phyloP scores from a whole-genome alignment of 495 filamentous ascomycete species.

The Neurospora terricola region DNA sequence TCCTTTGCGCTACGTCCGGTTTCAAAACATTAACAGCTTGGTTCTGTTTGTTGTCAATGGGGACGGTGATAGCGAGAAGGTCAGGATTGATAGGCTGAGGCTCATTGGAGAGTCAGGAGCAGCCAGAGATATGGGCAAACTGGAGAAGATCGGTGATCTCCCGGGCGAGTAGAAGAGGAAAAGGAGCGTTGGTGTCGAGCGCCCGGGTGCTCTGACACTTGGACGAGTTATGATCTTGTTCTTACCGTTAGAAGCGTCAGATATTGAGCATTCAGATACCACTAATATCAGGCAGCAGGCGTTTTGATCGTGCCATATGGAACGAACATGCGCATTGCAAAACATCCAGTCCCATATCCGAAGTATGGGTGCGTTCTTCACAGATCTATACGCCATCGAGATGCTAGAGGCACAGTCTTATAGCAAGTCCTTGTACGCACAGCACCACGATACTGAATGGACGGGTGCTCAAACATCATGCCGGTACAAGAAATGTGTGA shows the following conservation, averaged over 20 bases:
- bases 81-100: slow-evolving; percentile 73
- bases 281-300: not conserved
- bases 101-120: slow-evolving; percentile 88
- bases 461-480: not conserved
- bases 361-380: not conserved
- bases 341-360: not conserved
- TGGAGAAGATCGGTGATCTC: slow-evolving; percentile 90
- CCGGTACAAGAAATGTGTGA: not conserved
- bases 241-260: not conserved
- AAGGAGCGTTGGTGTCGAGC: not conserved
- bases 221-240: not conserved
- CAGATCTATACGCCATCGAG: not conserved
- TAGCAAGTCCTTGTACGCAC: not conserved
- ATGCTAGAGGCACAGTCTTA: not conserved
- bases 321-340: not conserved
- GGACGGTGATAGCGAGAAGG: slow-evolving; percentile 73
- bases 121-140: slow-evolving; percentile 84
- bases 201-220: not conserved
- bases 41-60: slow-evolving; percentile 86
- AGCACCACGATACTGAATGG: not conserved
- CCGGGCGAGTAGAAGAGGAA: slow-evolving; percentile 40
- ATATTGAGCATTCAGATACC: not conserved
- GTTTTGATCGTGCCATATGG: not conserved
- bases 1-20: slow-evolving; percentile 86
- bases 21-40: slow-evolving; percentile 80